Conservation (phyloP, 306 rosid genomes). For the Albizia julibrissin region DNA sequence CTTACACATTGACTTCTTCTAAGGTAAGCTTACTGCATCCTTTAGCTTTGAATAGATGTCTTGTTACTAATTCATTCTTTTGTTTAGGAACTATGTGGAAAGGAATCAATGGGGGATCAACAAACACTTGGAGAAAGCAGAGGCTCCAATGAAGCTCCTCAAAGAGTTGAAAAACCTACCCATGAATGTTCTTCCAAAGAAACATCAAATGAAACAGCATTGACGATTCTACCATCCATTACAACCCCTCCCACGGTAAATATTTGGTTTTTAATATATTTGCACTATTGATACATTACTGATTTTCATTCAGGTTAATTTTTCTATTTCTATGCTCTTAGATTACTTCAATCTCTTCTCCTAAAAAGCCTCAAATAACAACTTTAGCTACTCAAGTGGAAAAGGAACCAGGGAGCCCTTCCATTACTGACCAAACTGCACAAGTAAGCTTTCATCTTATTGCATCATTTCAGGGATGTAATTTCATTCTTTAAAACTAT, state of each 20-base stretch:
- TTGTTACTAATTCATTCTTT: not conserved
- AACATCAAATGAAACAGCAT: not conserved
- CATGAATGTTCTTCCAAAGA: not conserved
- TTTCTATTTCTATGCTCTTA: not conserved
- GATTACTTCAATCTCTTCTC: not conserved
- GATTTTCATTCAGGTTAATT: not conserved
- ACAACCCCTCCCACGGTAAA: not conserved
- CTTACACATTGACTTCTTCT: not conserved
- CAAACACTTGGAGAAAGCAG: not conserved
- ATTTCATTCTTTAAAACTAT: not conserved
- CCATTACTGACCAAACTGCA: not conserved
- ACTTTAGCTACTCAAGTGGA: not conserved
- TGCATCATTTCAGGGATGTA: not conserved
- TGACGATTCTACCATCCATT: not conserved
- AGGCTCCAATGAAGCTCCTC: not conserved
- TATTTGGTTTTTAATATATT: not conserved
- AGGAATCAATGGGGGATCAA: not conserved
- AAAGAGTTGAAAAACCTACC: no score
- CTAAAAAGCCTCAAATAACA: not conserved
- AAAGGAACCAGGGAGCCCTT: not conserved
- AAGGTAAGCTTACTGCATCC: not conserved
- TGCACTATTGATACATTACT: not conserved
- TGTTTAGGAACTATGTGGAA: not conserved
- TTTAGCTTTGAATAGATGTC: not conserved
- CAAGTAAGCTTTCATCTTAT: not conserved